These are phyloP conservation scores for Funneliformis mosseae DNA, from an alignment of 192 early-diverging fungal species.

Conservation along the genomic window DNA sequence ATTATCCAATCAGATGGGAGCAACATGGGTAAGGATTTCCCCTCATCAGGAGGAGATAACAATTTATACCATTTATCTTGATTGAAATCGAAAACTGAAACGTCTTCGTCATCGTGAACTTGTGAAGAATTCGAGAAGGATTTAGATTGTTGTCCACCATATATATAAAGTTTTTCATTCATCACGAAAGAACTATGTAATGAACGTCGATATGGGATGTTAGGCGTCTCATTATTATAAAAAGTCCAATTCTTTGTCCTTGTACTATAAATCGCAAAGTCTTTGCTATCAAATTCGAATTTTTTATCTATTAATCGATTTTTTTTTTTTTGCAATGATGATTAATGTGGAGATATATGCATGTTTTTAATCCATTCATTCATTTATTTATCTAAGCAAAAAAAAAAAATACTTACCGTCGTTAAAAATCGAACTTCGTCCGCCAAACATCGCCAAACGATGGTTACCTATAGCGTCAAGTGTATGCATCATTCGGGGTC, in stretches of 20 bases:
- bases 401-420: neutral
- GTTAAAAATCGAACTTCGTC: neutral
- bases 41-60: neutral
- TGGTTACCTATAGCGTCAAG: slow-evolving; percentile 1
- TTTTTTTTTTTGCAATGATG: too few relatives aligned
- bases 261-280: slow-evolving; percentile 4
- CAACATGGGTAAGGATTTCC: neutral
- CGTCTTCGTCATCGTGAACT: slow-evolving; percentile 21
- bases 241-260: neutral
- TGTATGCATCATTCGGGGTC: slow-evolving; percentile 13
- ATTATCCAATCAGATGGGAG: neutral
- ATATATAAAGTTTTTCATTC: slow-evolving; percentile 6
- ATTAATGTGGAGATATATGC: too few relatives aligned
- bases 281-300: slow-evolving; percentile 6
- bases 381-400: neutral
- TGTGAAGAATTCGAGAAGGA: neutral
- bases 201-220: slow-evolving; percentile 12
- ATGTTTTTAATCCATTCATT: neutral
- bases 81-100: neutral
- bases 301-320: neutral
- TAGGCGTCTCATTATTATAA: neutral
- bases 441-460: slow-evolving; percentile 6
- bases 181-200: neutral
- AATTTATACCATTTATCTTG: slow-evolving; percentile 8
- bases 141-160: slow-evolving; percentile 13